These are phyloP conservation scores for Pinus albicaulis DNA, from an alignment of 75 land plant genomes.

Conservation along the genomic window DNA sequence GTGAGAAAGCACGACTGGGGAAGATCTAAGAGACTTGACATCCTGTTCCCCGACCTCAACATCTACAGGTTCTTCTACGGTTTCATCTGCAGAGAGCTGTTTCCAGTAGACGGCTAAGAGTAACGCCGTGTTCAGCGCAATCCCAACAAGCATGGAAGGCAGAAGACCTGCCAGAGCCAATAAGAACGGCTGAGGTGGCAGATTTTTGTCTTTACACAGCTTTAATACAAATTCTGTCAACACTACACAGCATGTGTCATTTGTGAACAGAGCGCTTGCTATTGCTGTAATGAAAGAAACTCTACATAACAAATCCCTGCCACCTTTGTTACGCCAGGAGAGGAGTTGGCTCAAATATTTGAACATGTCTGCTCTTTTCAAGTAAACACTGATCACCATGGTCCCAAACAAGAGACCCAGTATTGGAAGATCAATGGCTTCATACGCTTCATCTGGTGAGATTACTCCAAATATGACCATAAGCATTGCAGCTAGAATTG, in stretches of 20 bases:
- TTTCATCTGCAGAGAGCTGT: slow-evolving; percentile 21
- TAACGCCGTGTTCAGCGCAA: neutral
- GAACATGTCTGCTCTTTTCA: slow-evolving; percentile 65
- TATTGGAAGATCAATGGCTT: slow-evolving; percentile 64
- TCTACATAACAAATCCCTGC: slow-evolving; percentile 52
- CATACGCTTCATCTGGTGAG: slow-evolving; percentile 47
- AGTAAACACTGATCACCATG: slow-evolving; percentile 76
- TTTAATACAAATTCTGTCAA: slow-evolving; percentile 57
- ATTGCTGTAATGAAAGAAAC: slow-evolving; percentile 47
- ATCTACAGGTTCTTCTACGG: slow-evolving; percentile 13
- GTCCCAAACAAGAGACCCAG: slow-evolving; percentile 79
- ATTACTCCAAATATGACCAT: slow-evolving; percentile 59
- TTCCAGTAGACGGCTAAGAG: slow-evolving; percentile 50
- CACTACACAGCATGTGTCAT: slow-evolving; percentile 58
- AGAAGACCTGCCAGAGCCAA: slow-evolving; percentile 27
- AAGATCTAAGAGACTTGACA: slow-evolving; percentile 28
- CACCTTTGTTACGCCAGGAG: slow-evolving; percentile 49
- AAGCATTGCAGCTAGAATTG: slow-evolving; percentile 57
- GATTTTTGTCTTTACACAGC: slow-evolving; percentile 43
- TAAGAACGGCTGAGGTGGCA: slow-evolving; percentile 58
- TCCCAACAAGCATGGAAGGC: too few species aligned
- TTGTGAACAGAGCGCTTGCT: slow-evolving; percentile 57
- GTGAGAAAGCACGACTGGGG: slow-evolving; percentile 34
- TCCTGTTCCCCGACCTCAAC: slow-evolving; percentile 22
- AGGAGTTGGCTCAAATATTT: slow-evolving; percentile 42